Percentiles rank a stretch among this genome's conserved stretches.
These are phyloP conservation scores for Solanum appendiculatum DNA, from an alignment of 257 asterid genomes.

Conservation along the genomic window DNA sequence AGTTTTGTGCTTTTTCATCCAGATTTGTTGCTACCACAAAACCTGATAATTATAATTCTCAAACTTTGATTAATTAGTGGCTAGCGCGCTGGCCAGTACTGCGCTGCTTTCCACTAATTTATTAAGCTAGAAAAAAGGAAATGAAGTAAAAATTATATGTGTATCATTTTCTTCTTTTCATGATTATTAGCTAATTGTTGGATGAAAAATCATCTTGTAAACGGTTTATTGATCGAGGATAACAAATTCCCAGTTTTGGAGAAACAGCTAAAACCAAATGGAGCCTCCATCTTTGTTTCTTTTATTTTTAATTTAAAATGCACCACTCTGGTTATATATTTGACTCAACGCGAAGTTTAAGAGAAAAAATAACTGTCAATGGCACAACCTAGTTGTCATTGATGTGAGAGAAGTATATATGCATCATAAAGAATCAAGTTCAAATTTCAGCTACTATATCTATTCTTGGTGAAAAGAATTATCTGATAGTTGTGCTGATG, in stretches of 20 bases:
- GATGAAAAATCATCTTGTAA: background rate
- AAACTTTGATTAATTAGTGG: constrained; percentile 2
- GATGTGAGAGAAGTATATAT: background rate
- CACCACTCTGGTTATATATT: too few species aligned
- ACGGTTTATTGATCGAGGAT: background rate
- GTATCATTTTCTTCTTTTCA: background rate
- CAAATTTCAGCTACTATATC: background rate
- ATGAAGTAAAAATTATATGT: background rate
- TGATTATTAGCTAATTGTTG: background rate
- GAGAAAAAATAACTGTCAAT: too few species aligned
- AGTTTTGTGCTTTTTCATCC: constrained; percentile 61
- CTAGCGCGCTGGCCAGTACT: background rate
- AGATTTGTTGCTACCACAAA: constrained; percentile 45
- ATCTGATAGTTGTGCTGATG: background rate
- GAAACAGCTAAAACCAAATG: background rate
- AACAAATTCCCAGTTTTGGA: background rate
- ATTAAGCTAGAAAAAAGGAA: background rate
- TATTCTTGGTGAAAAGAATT: background rate
- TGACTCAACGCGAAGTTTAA: too few species aligned
- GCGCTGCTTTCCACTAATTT: constrained; percentile 10
- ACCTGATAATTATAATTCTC: constrained; percentile 3
- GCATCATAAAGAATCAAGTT: background rate
- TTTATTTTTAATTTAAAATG: too few species aligned
- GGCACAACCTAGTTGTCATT: background rate
- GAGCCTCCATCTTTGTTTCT: background rate